Conservation (phyloP, 2,329 filamentous ascomycete species). For the Botrytis deweyae region DNA sequence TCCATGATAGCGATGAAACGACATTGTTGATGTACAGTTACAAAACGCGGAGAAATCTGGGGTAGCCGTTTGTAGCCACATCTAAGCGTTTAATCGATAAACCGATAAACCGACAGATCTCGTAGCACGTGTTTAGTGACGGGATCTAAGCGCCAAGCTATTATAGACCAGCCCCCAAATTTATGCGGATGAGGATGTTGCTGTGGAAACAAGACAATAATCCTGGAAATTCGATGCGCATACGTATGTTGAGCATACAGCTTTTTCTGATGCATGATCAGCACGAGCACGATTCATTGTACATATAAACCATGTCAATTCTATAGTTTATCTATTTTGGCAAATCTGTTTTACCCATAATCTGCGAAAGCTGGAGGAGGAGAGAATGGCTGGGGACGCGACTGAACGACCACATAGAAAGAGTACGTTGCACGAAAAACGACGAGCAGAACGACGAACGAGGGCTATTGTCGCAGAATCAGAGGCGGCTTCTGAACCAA, state of each 20-base stretch:
- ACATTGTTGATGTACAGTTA: slow-evolving; percentile 13
- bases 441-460: slow-evolving; percentile 24
- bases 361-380: slow-evolving; percentile 11
- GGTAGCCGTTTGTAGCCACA: slow-evolving; percentile 9
- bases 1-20: slow-evolving; percentile 3
- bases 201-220: slow-evolving; percentile 10
- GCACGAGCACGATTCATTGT: slow-evolving; percentile 7
- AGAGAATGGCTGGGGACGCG: slow-evolving; percentile 22
- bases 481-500: slow-evolving; percentile 29
- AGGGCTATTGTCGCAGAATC: slow-evolving; percentile 29
- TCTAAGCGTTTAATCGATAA: slow-evolving; percentile 3
- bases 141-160: background rate
- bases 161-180: slow-evolving; percentile 5
- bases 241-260: background rate
- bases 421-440: slow-evolving; percentile 18
- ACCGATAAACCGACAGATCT: background rate
- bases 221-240: slow-evolving; percentile 6
- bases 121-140: background rate
- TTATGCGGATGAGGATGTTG: slow-evolving; percentile 13
- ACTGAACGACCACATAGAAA: slow-evolving; percentile 15
- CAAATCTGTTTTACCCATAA: background rate
- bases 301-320: slow-evolving; percentile 13
- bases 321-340: background rate
- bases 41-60: slow-evolving; percentile 12
- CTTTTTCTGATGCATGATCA: slow-evolving; percentile 3